A percentile compares a stretch with the other conserved stretches of the same genome.
Evolutionary conservation across 768 basidiomycete genomes (phyloP).

Genomic region (Pleurotus salmoneostramineus): DNA sequence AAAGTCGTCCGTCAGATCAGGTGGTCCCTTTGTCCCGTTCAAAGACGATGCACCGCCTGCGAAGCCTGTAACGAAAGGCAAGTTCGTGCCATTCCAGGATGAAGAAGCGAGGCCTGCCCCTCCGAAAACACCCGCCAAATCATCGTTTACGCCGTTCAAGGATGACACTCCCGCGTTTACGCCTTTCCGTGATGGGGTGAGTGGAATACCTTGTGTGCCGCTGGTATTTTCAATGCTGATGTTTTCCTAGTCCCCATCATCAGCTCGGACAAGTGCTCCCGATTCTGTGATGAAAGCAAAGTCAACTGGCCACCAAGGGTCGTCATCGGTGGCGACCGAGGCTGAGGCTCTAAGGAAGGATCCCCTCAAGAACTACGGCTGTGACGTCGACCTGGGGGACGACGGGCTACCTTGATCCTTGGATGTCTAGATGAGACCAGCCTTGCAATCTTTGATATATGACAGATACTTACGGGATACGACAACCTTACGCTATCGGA

Average conservation of each 20-base stretch:
- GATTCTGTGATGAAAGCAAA: conserved; percentile 70
- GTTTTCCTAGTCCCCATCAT: conserved; percentile 20
- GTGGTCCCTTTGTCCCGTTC: conserved; percentile 13
- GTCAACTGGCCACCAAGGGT: conserved; percentile 37
- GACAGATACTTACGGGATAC: not conserved
- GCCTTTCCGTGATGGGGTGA: conserved; percentile 72
- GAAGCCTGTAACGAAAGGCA: conserved; percentile 23
- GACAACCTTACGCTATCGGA: not conserved
- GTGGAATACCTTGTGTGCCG: conserved; percentile 15
- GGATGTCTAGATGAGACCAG: not conserved
- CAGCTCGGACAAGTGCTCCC: conserved; percentile 29
- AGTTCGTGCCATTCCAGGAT: conserved; percentile 38
- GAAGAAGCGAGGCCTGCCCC: conserved; percentile 15
- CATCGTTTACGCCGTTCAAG: conserved; percentile 13
- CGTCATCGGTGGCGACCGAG: conserved; percentile 48
- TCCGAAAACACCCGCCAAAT: conserved; percentile 23
- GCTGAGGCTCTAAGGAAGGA: conserved; percentile 77
- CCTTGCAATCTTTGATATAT: not conserved
- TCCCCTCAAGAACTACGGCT: conserved; percentile 72
- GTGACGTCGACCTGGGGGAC: conserved; percentile 12
- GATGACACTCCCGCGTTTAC: conserved; percentile 51
- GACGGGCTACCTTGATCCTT: conserved; percentile 6
- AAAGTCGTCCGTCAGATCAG: conserved; percentile 9
- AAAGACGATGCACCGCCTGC: conserved; percentile 11
- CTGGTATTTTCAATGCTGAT: conserved; percentile 1